phyloP scores from a whole-genome alignment of 768 basidiomycete genomes.

The Pleurotus djamor region DNA sequence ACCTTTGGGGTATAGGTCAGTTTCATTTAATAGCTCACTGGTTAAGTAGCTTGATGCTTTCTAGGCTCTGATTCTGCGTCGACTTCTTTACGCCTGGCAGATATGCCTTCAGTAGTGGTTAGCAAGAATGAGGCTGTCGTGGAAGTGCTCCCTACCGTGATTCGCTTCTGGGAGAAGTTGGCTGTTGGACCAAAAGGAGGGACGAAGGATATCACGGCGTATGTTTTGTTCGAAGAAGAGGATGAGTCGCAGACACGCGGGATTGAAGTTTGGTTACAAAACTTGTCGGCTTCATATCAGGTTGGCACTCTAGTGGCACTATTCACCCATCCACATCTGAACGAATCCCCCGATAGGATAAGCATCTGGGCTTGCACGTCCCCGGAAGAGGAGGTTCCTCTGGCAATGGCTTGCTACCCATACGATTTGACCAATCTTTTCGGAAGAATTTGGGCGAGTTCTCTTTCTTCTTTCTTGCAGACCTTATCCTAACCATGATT shows the following conservation, averaged over 20 bases:
- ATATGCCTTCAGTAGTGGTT: constrained; percentile 59
- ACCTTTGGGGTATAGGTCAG: constrained; percentile 41
- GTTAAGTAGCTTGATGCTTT: not conserved
- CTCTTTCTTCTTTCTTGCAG: not conserved
- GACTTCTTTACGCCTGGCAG: constrained; percentile 25
- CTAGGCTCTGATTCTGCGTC: constrained; percentile 5
- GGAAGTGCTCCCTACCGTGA: constrained; percentile 65
- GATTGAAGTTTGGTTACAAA: constrained; percentile 60
- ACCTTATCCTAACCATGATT: constrained; percentile 4
- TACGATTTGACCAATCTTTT: constrained; percentile 65
- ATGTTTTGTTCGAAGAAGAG: constrained; percentile 67
- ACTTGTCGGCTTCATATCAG: constrained; percentile 50
- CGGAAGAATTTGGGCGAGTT: constrained; percentile 61
- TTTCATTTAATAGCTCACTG: not conserved
- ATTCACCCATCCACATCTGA: not conserved
- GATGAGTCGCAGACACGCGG: constrained; percentile 41
- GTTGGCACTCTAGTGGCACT: constrained; percentile 33
- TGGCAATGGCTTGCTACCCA: constrained; percentile 56
- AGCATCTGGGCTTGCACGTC: constrained; percentile 55
- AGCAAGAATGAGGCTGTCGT: constrained; percentile 69
- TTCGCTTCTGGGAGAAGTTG: constrained; percentile 86
- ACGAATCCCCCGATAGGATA: constrained; percentile 38
- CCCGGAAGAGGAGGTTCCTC: constrained; percentile 49
- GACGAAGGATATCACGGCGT: constrained; percentile 65
- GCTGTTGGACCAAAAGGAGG: constrained; percentile 72